These are phyloP conservation scores for Talaromyces borbonicus DNA, from an alignment of 495 filamentous ascomycete genomes.

Conservation along the genomic window DNA sequence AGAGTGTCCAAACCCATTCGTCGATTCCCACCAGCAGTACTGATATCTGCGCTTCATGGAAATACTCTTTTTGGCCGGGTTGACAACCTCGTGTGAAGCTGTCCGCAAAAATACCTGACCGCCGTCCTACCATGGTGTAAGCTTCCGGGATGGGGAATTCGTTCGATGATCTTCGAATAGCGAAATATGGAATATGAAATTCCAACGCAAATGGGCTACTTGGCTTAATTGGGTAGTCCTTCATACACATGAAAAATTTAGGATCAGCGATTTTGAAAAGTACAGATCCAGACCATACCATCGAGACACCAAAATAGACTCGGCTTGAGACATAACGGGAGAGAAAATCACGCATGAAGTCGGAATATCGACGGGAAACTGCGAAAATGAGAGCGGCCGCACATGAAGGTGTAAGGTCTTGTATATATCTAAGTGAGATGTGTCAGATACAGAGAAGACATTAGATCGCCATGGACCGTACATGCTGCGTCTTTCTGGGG, in stretches of 20 bases:
- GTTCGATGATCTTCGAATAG: constrained; percentile 1
- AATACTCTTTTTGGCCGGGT: constrained; percentile 2
- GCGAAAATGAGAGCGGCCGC: constrained; percentile 4
- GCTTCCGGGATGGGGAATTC: background rate
- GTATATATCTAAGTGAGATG: background rate
- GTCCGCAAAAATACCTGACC: background rate
- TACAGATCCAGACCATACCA: background rate
- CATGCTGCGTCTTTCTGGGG: constrained; percentile 6
- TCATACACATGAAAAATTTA: background rate
- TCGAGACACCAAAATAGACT: background rate
- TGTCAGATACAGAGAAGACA: background rate
- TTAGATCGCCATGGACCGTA: background rate
- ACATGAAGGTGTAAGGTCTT: constrained; percentile 5
- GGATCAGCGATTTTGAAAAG: background rate
- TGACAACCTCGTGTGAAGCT: constrained; percentile 1
- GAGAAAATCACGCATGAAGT: background rate
- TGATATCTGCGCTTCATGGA: constrained; percentile 1
- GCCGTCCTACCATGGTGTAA: background rate
- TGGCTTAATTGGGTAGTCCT: constrained; percentile 4
- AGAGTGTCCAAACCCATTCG: constrained; percentile 7
- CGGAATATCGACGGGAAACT: background rate
- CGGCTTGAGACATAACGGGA: constrained; percentile 2
- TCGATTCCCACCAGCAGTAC: constrained; percentile 1
- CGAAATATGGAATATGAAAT: constrained; percentile 4
- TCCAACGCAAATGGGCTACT: constrained; percentile 1